Evolutionary conservation across 495 filamentous ascomycete genomes (phyloP).

Genomic region (Xylaria sp.): DNA sequence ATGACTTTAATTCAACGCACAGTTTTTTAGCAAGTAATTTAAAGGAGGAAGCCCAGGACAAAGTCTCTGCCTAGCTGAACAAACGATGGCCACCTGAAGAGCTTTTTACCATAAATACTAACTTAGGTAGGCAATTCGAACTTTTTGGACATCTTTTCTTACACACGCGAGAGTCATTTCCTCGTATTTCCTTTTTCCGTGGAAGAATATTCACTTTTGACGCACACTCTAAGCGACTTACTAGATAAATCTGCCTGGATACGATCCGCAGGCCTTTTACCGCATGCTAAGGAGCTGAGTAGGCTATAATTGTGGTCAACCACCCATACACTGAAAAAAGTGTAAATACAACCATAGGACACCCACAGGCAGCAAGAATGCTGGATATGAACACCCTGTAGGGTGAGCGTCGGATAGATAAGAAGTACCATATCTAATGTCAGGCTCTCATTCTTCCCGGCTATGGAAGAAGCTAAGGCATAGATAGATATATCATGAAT

Average conservation of each 20-base stretch:
- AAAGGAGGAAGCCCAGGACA: neutral
- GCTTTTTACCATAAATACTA: neutral
- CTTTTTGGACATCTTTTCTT: neutral
- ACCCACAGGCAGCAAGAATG: neutral
- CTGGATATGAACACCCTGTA: slow-evolving; percentile 13
- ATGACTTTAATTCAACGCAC: neutral
- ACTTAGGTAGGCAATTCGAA: neutral
- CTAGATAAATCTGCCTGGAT: neutral
- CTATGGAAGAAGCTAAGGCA: neutral
- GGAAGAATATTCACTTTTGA: neutral
- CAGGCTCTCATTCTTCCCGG: neutral
- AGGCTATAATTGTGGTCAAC: slow-evolving; percentile 3
- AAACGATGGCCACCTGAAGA: neutral
- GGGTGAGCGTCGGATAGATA: slow-evolving; percentile 14
- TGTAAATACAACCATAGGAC: slow-evolving; percentile 2
- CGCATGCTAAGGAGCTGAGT: neutral
- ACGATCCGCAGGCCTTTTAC: neutral
- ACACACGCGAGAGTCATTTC: neutral
- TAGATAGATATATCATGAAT: neutral
- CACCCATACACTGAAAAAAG: neutral
- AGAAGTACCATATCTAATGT: neutral
- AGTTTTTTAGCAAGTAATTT: neutral
- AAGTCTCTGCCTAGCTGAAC: neutral
- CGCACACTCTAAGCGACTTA: neutral
- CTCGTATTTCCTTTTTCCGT: neutral